Evolutionary conservation across 2,329 filamentous ascomycete species (phyloP), one percentile per base, ranked within the genome.

Genomic region (Fusarium humuli): DNA sequence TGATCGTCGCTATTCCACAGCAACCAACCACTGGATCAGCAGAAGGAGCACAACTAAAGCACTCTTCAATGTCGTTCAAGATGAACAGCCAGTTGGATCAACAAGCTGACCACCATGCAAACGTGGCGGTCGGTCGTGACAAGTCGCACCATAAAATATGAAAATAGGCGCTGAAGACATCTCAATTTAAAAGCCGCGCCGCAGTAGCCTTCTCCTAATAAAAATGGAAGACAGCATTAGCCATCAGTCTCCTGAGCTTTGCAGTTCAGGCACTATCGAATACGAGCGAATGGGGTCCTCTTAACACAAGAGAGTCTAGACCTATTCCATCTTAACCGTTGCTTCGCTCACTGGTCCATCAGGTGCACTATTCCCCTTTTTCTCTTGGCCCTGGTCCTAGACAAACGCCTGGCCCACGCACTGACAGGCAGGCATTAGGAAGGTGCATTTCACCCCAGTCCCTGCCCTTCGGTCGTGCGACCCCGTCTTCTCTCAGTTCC

Each of bases 341-440:
- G 16, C 25, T 41, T 14, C 25, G 30, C 44, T 40, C 20, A 60
- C 37, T 62, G 55, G 47, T 18, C 48, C 45, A n/a, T 61, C 25
- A 61, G 49, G 32, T 69, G 52, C 52, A 46, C 64, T 58, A 70
- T 55, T 52, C 67, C 57, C 67, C 59, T 70, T 71, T 61, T 41
- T 55, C 46, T 53, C 67, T 71, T 37, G 45, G 48, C 42, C 54
- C 57, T 64, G 44, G 58, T 42, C 67, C 54, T 49, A 58, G 42
- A 54, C 52, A 65, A 69, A 71, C 64, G 56, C 68, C 61, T 56
- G 68, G 68, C 55, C 59, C 58, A 61, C 54, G 67, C 67, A 53
- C 54, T 71, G 55, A 67, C 63, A 66, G 55, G 49, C 67, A 70
- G 64, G 67, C 67, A 69, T 70, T 64, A 62, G 67, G 63, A 68